Evolutionary conservation across 345 rosid species (phyloP), one percentile per base, ranked within the genome.

Genomic region (Bruguiera sexangula): DNA sequence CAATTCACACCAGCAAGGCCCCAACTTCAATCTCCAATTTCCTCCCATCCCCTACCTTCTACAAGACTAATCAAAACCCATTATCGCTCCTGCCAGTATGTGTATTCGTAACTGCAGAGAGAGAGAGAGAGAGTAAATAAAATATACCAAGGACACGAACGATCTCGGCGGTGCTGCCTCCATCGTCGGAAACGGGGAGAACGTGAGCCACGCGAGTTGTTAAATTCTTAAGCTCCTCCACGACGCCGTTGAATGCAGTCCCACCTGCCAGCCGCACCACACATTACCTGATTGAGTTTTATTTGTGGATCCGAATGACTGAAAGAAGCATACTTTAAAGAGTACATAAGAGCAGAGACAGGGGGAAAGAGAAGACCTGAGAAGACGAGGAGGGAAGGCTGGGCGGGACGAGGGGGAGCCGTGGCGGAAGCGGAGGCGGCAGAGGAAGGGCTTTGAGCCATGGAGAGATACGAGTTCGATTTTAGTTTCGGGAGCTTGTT

Each of bases 131-230:
- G 62, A 26, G 43, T 27, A 27, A 4, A 5, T 7, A 53, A 60
- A 53, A 69, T 16, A 66, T 75, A 93, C 98, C 98, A 8, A 91
- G 95, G 22, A 94, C 96, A 57, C 97, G 89, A 66, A 94, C 96
- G 70, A 94, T 91, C 89, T 94, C 97, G n/a, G 97, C 98, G 0
- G 98, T 94, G 56, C 97, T 91, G 66, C 98, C 98, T 2, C 98
- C 97, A 71, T 94, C 98, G 60, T 94, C 97, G 60, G 97, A 94
- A 29, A 94, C 98, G 27, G 97, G 98, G 71, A 94, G 89, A 60
- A 94, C 96, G 70, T 94, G 96, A 37, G 97, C 86, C 6, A 94
- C 96, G 46, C 93, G 83, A 15, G 92, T 88, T 24, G 97, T 94
- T 58, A 94, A 56, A 67, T 68, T 85, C 93, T 89, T 91, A 48